Percentiles rank a stretch among this genome's conserved stretches.
Evolutionary conservation across 1,284 basidiomycete genomes (phyloP).

Genomic region (Inonotus obliquus): DNA sequence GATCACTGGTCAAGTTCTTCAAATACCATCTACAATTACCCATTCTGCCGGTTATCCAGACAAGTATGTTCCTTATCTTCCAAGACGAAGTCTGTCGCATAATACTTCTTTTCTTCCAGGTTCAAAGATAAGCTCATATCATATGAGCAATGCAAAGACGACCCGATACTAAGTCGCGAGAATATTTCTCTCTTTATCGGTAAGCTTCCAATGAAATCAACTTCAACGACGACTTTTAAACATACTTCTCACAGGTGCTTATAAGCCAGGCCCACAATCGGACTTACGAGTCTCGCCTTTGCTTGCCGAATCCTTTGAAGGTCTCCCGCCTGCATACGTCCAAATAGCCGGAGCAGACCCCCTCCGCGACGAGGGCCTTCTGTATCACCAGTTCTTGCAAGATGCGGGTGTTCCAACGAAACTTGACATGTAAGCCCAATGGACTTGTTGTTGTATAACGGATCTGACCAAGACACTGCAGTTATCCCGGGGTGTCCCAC

Average conservation of each 20-base stretch:
- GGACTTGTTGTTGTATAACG: neutral
- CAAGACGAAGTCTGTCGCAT: neutral
- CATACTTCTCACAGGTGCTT: constrained; percentile 17
- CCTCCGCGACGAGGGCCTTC: constrained; percentile 24
- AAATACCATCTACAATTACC: constrained; percentile 6
- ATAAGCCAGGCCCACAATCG: constrained; percentile 12
- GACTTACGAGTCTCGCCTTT: constrained; percentile 20
- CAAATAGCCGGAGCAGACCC: constrained; percentile 23
- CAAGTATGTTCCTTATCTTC: neutral
- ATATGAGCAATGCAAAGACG: constrained; percentile 22
- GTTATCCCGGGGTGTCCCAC: constrained; percentile 14
- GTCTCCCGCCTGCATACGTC: constrained; percentile 21
- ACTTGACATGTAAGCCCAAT: constrained; percentile 21
- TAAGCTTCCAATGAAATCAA: neutral
- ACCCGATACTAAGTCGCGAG: constrained; percentile 16
- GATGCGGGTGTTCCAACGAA: constrained; percentile 19
- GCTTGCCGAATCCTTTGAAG: constrained; percentile 19
- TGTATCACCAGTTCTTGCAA: constrained; percentile 22
- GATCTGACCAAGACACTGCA: neutral
- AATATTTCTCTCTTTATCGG: constrained; percentile 5
- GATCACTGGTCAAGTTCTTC: constrained; percentile 15
- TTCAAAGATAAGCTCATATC: constrained; percentile 23
- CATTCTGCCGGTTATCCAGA: constrained; percentile 13
- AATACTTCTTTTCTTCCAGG: neutral
- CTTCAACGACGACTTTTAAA: constrained; percentile 5